A percentile compares a stretch with the other conserved stretches of the same genome.
phyloP scores from a whole-genome alignment of 139 green algal genomes.

The Chlorella sp. region DNA sequence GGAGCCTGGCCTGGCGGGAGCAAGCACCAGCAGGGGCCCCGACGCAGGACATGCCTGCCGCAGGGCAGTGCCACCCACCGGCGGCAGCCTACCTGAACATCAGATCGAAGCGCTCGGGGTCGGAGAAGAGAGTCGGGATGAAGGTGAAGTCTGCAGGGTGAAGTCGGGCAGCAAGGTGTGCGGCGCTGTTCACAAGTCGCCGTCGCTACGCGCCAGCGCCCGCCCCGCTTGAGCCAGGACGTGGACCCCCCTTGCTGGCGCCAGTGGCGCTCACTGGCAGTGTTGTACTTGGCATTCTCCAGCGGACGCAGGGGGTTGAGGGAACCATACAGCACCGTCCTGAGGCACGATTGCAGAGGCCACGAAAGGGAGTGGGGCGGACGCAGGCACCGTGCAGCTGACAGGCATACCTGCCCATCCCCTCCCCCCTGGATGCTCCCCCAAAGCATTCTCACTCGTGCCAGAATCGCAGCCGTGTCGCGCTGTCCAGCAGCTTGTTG shows the following conservation, averaged over 20 bases:
- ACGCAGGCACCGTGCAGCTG: neutral
- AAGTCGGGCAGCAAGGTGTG: neutral
- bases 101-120: neutral
- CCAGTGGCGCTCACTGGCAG: neutral
- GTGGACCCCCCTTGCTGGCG: neutral
- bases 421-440: neutral
- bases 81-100: neutral
- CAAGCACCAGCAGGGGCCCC: neutral
- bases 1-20: neutral
- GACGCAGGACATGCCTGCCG: neutral
- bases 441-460: too few species aligned
- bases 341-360: neutral
- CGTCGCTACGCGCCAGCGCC: neutral
- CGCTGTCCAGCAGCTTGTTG: neutral
- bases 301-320: neutral
- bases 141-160: neutral
- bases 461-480: neutral
- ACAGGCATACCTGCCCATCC: neutral
- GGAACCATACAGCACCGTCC: conserved; percentile 3
- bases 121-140: neutral
- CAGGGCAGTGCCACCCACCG: too few species aligned
- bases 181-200: neutral
- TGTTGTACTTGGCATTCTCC: neutral
- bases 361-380: neutral
- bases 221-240: neutral